Percentiles rank a stretch among this genome's conserved stretches.
These are phyloP conservation scores for Botryotinia globosa DNA, from an alignment of 2,329 filamentous ascomycete species.

Conservation along the genomic window DNA sequence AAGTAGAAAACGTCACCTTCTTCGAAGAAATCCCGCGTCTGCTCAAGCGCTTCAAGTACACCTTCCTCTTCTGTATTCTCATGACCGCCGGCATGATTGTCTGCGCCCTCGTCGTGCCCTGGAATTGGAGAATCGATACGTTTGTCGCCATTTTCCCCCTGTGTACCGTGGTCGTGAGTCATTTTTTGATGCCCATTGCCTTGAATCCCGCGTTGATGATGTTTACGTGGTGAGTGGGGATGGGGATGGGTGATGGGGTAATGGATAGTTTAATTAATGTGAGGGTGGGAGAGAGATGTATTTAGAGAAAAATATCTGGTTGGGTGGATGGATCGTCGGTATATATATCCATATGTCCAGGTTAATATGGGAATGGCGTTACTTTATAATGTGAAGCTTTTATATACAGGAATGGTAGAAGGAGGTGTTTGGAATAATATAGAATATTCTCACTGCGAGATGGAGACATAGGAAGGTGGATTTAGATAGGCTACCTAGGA, in stretches of 20 bases:
- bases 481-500: neutral
- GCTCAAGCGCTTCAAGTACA: conserved; percentile 65
- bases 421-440: neutral
- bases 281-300: neutral
- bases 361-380: conserved; percentile 13
- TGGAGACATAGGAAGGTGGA: neutral
- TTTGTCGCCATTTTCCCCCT: conserved; percentile 76
- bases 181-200: conserved; percentile 69
- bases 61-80: conserved; percentile 38
- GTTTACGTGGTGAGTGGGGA: conserved; percentile 61
- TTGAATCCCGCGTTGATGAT: conserved; percentile 77
- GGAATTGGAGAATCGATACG: conserved; percentile 64
- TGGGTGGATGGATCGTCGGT: too few relatives aligned
- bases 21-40: conserved; percentile 81
- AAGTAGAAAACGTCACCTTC: conserved; percentile 77
- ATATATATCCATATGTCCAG: neutral
- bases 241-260: too few relatives aligned
- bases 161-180: conserved; percentile 64
- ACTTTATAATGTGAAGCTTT: neutral
- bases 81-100: conserved; percentile 62
- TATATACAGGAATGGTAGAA: neutral
- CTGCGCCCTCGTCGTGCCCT: conserved; percentile 62
- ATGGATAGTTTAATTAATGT: neutral
- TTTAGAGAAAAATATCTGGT: neutral
- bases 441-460: neutral